Percentiles rank a stretch among this genome's conserved stretches.
These are phyloP conservation scores for Podila epigama DNA, from an alignment of 192 early-diverging fungal species.

Conservation along the genomic window DNA sequence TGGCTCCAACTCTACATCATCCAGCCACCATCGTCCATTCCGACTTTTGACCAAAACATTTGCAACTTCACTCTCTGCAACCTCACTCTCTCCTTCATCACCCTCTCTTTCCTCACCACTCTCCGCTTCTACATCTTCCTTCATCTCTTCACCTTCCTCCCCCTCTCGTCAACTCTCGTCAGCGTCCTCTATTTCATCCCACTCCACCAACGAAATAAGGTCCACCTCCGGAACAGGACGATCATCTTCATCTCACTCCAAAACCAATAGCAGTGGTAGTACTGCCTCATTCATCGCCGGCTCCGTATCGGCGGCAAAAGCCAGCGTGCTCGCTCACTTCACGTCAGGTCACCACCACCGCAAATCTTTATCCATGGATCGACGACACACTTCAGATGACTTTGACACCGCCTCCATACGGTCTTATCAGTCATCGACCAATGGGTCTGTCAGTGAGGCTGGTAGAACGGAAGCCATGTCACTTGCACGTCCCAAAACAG, in stretches of 20 bases:
- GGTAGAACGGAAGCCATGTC: constrained; percentile 41
- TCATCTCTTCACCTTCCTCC: background rate
- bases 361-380: constrained; percentile 24
- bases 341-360: constrained; percentile 11
- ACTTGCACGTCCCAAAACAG: constrained; percentile 38
- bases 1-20: background rate
- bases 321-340: constrained; percentile 10
- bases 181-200: background rate
- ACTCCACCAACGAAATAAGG: too few species aligned
- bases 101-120: constrained; percentile 2
- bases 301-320: background rate
- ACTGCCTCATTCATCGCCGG: background rate
- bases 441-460: constrained; percentile 28
- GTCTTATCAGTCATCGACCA: constrained; percentile 25
- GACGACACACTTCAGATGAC: constrained; percentile 12
- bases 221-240: background rate
- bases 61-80: background rate
- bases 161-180: background rate
- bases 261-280: background rate
- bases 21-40: background rate
- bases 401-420: constrained; percentile 32
- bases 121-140: constrained; percentile 9
- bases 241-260: background rate
- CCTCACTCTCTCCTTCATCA: background rate
- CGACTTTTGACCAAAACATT: background rate